These are phyloP conservation scores for Fusarium sambucinum DNA, from an alignment of 2,329 filamentous ascomycete genomes.

Conservation along the genomic window DNA sequence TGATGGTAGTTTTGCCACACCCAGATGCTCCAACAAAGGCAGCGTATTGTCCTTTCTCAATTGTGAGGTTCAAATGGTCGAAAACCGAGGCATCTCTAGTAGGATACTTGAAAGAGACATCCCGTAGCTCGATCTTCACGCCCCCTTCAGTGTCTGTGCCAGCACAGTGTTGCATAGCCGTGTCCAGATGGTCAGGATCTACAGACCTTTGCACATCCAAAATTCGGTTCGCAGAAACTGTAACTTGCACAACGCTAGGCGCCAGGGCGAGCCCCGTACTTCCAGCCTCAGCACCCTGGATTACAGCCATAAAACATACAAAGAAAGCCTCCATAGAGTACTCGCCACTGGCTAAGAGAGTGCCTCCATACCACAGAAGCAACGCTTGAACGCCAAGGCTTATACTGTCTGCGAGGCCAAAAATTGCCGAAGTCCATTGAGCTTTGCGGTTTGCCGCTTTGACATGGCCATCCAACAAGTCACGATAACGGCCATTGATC, in stretches of 20 bases:
- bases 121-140: conserved; percentile 66
- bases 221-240: conserved; percentile 42
- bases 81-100: conserved; percentile 69
- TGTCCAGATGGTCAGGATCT: not conserved
- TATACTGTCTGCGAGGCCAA: conserved; percentile 56
- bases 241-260: conserved; percentile 40
- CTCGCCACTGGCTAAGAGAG: conserved; percentile 42
- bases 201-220: conserved; percentile 46
- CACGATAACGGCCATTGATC: conserved; percentile 58
- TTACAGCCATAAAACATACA: conserved; percentile 64
- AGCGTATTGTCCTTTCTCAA: conserved; percentile 76
- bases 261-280: conserved; percentile 33
- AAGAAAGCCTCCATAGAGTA: conserved; percentile 63
- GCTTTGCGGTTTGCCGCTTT: conserved; percentile 50
- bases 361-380: conserved; percentile 64
- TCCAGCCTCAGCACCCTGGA: conserved; percentile 62
- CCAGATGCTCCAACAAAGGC: conserved; percentile 78
- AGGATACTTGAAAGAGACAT: conserved; percentile 71
- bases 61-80: conserved; percentile 70
- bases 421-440: conserved; percentile 51
- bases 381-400: conserved; percentile 60
- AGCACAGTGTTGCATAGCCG: not conserved
- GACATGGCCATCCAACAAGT: conserved; percentile 53
- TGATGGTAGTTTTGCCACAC: conserved; percentile 78
- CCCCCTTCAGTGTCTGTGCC: conserved; percentile 60